Evolutionary conservation across 768 basidiomycete species (phyloP).

Genomic region (Cystofilobasidium ferigula): DNA sequence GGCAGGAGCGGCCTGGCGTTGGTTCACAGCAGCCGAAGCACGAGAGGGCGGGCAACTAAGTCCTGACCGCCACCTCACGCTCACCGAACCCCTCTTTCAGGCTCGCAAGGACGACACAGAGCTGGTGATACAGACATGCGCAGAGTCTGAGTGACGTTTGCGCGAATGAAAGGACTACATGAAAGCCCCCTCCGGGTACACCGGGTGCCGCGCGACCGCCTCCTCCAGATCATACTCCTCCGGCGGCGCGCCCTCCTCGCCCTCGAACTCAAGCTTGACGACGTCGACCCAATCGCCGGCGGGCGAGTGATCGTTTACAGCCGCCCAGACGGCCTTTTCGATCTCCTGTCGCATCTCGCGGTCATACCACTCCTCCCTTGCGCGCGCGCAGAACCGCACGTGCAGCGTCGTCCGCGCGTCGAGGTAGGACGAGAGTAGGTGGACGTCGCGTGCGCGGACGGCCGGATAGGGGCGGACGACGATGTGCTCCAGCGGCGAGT

Average conservation of each 20-base stretch:
- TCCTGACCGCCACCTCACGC: too few relatives aligned
- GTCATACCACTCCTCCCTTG: background rate
- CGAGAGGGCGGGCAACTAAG: too few relatives aligned
- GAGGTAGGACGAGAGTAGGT: background rate
- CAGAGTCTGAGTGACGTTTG: too few relatives aligned
- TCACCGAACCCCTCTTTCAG: too few relatives aligned
- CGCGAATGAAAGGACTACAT: too few relatives aligned
- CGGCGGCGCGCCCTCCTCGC: background rate
- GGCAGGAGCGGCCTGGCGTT: too few relatives aligned
- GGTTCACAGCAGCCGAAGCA: too few relatives aligned
- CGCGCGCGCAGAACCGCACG: background rate
- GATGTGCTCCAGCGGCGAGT: background rate
- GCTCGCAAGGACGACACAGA: too few relatives aligned
- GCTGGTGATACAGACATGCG: background rate
- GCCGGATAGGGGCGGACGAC: background rate
- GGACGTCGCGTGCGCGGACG: background rate
- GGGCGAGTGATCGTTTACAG: background rate
- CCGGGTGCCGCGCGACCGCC: background rate
- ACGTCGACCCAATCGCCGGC: background rate
- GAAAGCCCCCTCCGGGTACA: background rate
- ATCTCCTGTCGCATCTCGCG: background rate
- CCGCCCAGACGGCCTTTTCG: constrained; percentile 5
- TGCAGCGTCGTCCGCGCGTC: background rate
- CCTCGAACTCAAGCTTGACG: background rate
- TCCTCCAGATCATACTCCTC: background rate